Base-by-base conservation (phyloP, 768 basidiomycete species). In the Pleurotus sapidus region DNA sequence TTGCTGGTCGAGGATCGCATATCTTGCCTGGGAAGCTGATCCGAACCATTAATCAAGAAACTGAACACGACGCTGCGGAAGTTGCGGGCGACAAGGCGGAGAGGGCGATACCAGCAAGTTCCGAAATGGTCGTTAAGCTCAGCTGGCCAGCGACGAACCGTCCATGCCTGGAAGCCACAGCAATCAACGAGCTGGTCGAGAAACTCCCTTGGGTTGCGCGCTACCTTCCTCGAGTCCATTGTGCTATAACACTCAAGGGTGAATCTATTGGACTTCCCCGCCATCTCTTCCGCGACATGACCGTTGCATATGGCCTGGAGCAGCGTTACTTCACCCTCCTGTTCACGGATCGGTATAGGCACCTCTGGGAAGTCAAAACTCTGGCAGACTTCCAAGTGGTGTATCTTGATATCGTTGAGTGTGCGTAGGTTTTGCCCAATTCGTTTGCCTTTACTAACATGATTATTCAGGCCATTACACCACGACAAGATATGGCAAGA, bases 371-470 rank as follows among this genome's bases (percentile, higher is more conserved):
- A 25, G 63, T 64, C 0, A 57, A 49, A 0, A 61, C 46, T 25
- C 45, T 67, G 0, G 62, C 64, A 9, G 64, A 68, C 30, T 71
- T 74, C 61, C 61, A 67, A 51, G 46, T 59, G 1, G 57, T 65
- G 3, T 73, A 66, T 38, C 49, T 70, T 12, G 68, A 74, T 23
- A 65, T 69, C 40, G 59, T 74, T 2, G 62, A 69, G 64, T 70
- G 72, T 72, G 42, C 47, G 70, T 37, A 23, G 30, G 3, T 5
- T 8, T 8, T 24, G 7, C 3, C 20, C 2, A 24, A 2, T 6
- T n/a, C 30, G n/a, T 4, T 7, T 4, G 4, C 30, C 46, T 15
- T 40, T 34, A 15, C 4, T 40, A 23, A 46, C 38, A 3, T 38
- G 8, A 30, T 34, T 27, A 38, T 7, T 15, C 23, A 69, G 71